Evolutionary conservation across 2,329 filamentous ascomycete genomes (phyloP).

Genomic region (Penicillium brevicompactum): DNA sequence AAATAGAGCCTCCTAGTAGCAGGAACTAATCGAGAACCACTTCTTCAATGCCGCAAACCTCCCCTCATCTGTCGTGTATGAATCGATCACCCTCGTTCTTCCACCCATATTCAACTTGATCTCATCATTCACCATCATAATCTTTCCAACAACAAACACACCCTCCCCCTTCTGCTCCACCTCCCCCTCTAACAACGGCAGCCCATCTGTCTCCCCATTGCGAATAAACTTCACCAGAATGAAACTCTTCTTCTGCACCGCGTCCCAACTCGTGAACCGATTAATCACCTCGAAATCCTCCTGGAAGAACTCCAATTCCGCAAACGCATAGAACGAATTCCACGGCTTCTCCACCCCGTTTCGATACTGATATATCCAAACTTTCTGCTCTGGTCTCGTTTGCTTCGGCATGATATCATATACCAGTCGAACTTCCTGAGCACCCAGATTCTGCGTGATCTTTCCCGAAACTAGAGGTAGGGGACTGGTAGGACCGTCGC

Average conservation of each 20-base stretch:
- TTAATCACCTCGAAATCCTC: conserved; percentile 46
- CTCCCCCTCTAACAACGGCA: conserved; percentile 13
- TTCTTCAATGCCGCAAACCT: conserved; percentile 47
- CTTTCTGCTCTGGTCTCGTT: conserved; percentile 40
- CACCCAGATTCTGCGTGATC: conserved; percentile 53
- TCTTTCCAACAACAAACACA: conserved; percentile 28
- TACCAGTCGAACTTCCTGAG: conserved; percentile 58
- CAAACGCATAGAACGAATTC: conserved; percentile 48
- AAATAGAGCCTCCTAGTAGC: background rate
- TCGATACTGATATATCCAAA: conserved; percentile 57
- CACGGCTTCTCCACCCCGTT: conserved; percentile 39
- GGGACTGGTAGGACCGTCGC: conserved; percentile 61
- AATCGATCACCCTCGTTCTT: conserved; percentile 42
- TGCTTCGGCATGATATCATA: conserved; percentile 52
- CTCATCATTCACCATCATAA: conserved; percentile 31
- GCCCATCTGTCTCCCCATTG: conserved; percentile 16
- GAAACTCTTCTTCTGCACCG: conserved; percentile 34
- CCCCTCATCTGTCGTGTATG: conserved; percentile 47
- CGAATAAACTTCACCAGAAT: conserved; percentile 44
- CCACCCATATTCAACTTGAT: conserved; percentile 49
- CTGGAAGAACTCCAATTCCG: conserved; percentile 42
- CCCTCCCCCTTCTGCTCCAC: conserved; percentile 13
- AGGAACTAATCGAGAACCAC: conserved; percentile 44
- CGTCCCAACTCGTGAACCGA: conserved; percentile 36
- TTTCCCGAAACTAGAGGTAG: conserved; percentile 51